Base-by-base conservation (phyloP, 345 rosid genomes). In the Euphorbia tirucalli region DNA sequence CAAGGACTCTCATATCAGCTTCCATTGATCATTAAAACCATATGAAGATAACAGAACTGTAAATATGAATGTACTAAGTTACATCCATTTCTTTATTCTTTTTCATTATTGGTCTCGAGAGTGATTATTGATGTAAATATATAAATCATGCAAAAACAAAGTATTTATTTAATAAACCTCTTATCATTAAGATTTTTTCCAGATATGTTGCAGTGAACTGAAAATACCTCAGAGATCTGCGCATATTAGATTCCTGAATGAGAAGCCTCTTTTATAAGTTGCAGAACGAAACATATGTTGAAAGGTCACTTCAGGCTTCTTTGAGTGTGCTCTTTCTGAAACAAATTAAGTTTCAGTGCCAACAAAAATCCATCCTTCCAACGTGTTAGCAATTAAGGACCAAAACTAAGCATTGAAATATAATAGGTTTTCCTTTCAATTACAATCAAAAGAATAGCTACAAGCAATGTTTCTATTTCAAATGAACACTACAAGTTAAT, bases 401-500 rank as follows among this genome's bases (percentile, higher is more conserved):
- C n/a, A n/a, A n/a, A n/a, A n/a, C n/a, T n/a, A n/a, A n/a, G n/a
- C n/a, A n/a, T n/a, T n/a, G n/a, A n/a, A n/a, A 50, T 49, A 49
- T 49, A 15, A 4, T 2, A 11, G 28, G 66, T 63, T 46, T 11
- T 43, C 37, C 59, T 49, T 71, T 7, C 7, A 50, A 30, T 48
- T 32, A 27, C 11, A 16, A 16, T 24, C n/a, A 70, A 41, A 69
- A 70, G 54, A 70, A 58, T 70, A 60, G 60, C 39, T 37, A 62
- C 39, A 62, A 71, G 16, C 44, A 22, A 44, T 7, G 14, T 37
- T 15, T 21, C 46, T 22, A 16, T 31, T 11, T 5, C 67, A 25
- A 50, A 49, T 32, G 21, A 50, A 24, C 21, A 35, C 50, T 32
- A 55, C 28, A 61, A 27, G 18, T 4, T 18, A 27, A 25, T 57